Evolutionary conservation across 495 filamentous ascomycete species (phyloP), one percentile per base, ranked within the genome.

Genomic region (Xylaria flabelliformis): DNA sequence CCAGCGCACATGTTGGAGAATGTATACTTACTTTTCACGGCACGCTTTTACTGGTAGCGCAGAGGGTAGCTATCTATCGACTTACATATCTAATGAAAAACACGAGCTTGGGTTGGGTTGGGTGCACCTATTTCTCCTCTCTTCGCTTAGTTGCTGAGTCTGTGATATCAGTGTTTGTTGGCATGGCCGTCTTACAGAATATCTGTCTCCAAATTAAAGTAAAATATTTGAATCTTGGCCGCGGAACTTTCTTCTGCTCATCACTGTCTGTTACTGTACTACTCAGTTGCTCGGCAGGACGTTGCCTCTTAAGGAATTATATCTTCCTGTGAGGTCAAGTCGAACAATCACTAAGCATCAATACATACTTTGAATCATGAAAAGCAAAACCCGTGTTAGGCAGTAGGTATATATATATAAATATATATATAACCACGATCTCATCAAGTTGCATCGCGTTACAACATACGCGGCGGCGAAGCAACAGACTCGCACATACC

Each of bases 21-120:
- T 56, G 53, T 64, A 71, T 58, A 62, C 66, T 56, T 70, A 26
- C 41, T 53, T n/a, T n/a, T n/a, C n/a, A n/a, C n/a, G n/a, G n/a
- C n/a, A n/a, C n/a, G n/a, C n/a, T n/a, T 7, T 5, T 29, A 15
- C 13, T 29, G 12, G 26, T 56, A 32, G 53, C 24, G 26, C 3
- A 13, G 3, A 56, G 26, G 53, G 12, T 0, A 29, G 4, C 24
- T 17, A n/a, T 53, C 50, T 17, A 12, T 56, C 4, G 53, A n/a
- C n/a, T n/a, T 32, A 32, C 13, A 13, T 29, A 32, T 56, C 53
- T 56, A 56, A 56, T 56, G 53, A 32, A 32, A 32, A 56, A 32
- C 53, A 32, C 12, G 6, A 15, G 24, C 53, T 15, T 29, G 51
- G 10, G 26, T 55, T 29, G 51, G 10, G 26, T 55, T 55, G 51